Evolutionary conservation across 1,284 basidiomycete genomes (phyloP), one percentile per base, ranked within the genome.

Genomic region (Apiotrichum laibachii): DNA sequence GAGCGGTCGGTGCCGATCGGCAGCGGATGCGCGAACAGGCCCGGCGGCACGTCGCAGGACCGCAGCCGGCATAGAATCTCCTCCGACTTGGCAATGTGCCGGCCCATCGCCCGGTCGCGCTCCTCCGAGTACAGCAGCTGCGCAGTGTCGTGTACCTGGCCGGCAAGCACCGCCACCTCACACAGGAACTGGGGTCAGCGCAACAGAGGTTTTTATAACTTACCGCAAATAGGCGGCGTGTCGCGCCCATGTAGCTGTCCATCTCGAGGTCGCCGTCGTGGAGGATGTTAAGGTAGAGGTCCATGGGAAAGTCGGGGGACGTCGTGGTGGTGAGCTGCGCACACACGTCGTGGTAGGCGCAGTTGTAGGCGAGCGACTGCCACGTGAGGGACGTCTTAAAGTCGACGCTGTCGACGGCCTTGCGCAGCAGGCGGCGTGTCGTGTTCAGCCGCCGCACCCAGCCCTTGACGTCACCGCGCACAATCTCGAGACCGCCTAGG

Each of bases 191-290:
- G 35, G 18, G 11, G 40, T 52, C 22, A 62, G 26, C n/a, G n/a
- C 7, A 6, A 33, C 18, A 39, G 18, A 11, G 22, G 15, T 15
- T 34, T 13, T 37, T 11, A 37, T 3, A 4, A 60, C 66, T 35
- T 22, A 68, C 68, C 15, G 61, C 63, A 54, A 67, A 72, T 11
- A 70, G 51, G 7, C 62, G 59, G 12, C 65, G 59, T 16, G 65
- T 69, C 5, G 65, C 63, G 11, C 67, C 70, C 63, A 72, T 68
- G 49, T 67, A 72, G 8, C 64, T 60, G 56, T 68, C 67, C 55
- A 68, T 61, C 40, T 66, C 63, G 21, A 63, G 56, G n/a, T 59
- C 53, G 26, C 57, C 62, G 4, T 60, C 58, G 10, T 40, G 26
- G 16, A 72, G 65, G 13, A 72, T 67, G 5, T 57, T 58, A 26